These are phyloP conservation scores for Auxenochlorella pyrenoidosa DNA, from an alignment of 139 green algal species.

Conservation along the genomic window DNA sequence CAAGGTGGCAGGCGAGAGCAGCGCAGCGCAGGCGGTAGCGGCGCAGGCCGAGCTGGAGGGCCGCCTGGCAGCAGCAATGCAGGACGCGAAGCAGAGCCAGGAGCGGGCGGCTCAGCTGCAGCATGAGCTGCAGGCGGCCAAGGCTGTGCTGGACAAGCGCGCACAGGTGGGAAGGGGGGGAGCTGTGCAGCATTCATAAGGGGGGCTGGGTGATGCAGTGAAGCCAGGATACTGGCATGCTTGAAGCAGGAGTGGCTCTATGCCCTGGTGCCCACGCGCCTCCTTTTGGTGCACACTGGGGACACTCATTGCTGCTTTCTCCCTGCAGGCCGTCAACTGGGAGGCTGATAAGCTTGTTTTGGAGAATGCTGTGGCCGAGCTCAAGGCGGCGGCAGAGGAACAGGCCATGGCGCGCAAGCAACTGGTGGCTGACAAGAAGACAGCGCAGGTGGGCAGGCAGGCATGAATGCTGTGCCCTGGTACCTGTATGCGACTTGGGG, in stretches of 20 bases:
- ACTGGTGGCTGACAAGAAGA: slow-evolving; percentile 10
- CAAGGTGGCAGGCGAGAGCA: neutral
- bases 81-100: neutral
- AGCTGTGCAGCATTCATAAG: neutral
- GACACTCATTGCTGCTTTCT: neutral
- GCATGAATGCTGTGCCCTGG: neutral
- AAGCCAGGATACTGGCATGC: too few relatives aligned
- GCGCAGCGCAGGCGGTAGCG: neutral
- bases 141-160: neutral
- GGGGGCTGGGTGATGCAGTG: too few relatives aligned
- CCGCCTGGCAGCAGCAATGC: neutral
- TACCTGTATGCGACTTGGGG: too few relatives aligned
- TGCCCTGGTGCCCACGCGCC: too few relatives aligned
- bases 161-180: neutral
- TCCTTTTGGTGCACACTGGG: neutral
- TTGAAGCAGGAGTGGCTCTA: too few relatives aligned
- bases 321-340: slow-evolving; percentile 21
- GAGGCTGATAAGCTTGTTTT: neutral
- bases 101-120: neutral
- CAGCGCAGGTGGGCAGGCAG: neutral
- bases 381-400: neutral
- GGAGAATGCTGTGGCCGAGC: neutral
- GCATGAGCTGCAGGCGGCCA: neutral
- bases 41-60: neutral
- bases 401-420: neutral